Base-by-base conservation (phyloP, 78 protist genomes). In the Acrasis kona region DNA sequence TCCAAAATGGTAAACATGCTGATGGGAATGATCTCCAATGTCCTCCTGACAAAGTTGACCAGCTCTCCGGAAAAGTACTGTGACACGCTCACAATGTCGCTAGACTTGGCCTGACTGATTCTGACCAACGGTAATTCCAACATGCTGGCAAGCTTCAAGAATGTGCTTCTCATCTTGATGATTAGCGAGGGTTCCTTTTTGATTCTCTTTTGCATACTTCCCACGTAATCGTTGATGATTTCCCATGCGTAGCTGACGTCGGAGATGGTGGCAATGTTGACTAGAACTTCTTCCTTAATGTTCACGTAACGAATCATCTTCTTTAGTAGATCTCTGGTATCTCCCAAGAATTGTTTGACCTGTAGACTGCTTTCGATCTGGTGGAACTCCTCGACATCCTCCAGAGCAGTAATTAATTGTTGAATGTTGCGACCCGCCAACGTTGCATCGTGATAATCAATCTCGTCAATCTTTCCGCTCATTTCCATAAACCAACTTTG, bases 201-300 rank as follows among this genome's bases (percentile, higher is more conserved):
- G 78, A 92, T 85, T 57, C 85, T 82, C 1, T 36, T 34, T 65
- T 83, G 92, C 85, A 91, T 86, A 68, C 66, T 78, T 36, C 65
- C 76, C 1, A 89, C 87, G 68, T 0, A 2, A 68, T 74, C 61
- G 69, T 72, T 50, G 58, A 95, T 77, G 39, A 87, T 68, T 1
- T 91, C 81, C 96, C 96, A 93, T 10, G 93, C 95, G 74, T 94
- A 94, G n/a, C 93, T 83, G 38, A 94, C 41, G 80, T 94, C 96
- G n/a, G 86, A 84, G 27, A 93, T 80, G 12, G 83, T 69, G 2
- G 61, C 19, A 6, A 91, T 39, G 65, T 78, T 88, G 9, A 86
- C 72, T 30, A 85, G 64, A 19, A 87, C 88, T 34, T 87, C 81
- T 27, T 87, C 94, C 1, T 64, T 39, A 65, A 93, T 80, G 82